phyloP scores from a whole-genome alignment of 805 yeast species.

The Monosporozyma servazzii region DNA sequence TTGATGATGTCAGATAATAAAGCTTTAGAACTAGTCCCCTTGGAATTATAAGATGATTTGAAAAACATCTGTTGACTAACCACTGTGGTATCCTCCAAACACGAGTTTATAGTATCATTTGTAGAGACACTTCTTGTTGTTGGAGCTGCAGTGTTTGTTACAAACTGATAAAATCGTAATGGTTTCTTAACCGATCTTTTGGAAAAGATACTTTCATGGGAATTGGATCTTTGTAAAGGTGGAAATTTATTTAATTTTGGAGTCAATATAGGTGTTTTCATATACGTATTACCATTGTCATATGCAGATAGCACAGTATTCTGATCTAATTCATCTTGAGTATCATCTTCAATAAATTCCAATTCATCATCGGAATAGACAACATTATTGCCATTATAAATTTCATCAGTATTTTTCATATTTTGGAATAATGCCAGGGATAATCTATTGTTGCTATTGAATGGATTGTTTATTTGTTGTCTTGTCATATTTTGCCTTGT shows the following conservation, averaged over 20 bases:
- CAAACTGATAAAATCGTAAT: constrained; percentile 5
- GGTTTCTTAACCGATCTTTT: constrained; percentile 3
- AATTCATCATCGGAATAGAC: background rate
- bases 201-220: constrained; percentile 29
- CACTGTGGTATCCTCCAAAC: background rate
- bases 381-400: background rate
- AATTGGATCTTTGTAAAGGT: constrained; percentile 24
- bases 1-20: constrained; percentile 6
- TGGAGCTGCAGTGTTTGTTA: background rate
- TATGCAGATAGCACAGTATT: constrained; percentile 7
- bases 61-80: background rate
- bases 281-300: background rate
- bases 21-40: constrained; percentile 8
- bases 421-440: constrained; percentile 27
- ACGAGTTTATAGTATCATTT: background rate
- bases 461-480: constrained; percentile 7
- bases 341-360: background rate
- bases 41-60: background rate
- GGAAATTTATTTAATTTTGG: background rate
- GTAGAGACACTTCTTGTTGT: background rate
- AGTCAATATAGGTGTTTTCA: background rate
- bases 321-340: constrained; percentile 7
- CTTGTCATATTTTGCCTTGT: constrained; percentile 2
- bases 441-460: constrained; percentile 28
- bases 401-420: constrained; percentile 3